Base-by-base conservation (phyloP, 2,329 filamentous ascomycete genomes). In the Talaromyces sp. region DNA sequence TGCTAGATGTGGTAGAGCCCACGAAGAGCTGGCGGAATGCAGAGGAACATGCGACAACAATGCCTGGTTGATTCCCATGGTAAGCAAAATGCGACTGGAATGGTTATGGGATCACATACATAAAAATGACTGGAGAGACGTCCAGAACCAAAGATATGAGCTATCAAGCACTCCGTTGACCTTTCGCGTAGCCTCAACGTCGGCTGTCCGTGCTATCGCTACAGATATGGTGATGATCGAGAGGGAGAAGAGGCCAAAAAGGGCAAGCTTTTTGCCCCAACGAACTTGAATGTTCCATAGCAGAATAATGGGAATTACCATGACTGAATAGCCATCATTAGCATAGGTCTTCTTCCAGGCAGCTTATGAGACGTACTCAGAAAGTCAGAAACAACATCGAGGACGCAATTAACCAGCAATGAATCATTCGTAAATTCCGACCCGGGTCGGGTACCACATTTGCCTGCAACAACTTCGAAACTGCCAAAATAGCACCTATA, bases 221-320 rank as follows among this genome's bases (percentile, higher is more conserved):
- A 53, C 11, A 31, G 24, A 26, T 12, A 53, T 53, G 9, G 21
- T 53, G 26, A 53, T 29, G 50, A 53, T 11, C 1, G 50, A 53
- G 50, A 53, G 50, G n/a, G 50, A 53, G 21, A 53, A 53, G 21
- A 53, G 50, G 26, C 50, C 50, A 53, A 53, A 53, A 53, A 53
- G 50, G 26, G 50, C 50, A 31, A 53, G 4, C 26, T 53, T 53
- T n/a, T 26, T 53, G 50, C 50, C 6, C n/a, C 1, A 53, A 27
- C 50, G 50, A 10, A 53, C 3, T 29, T 26, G 50, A 5, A 53
- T 19, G 12, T 53, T 31, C 50, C 50, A 53, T 2, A 53, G 14
- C 9, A 53, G 26, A 53, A 53, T n/a, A 53, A 53, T 53, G 50
- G 50, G 50, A 29, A 27, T 26, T 31, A 53, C 4, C 50, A 53